phyloP scores from a whole-genome alignment of 192 early-diverging fungal genomes.

The Oehlia diaphana region DNA sequence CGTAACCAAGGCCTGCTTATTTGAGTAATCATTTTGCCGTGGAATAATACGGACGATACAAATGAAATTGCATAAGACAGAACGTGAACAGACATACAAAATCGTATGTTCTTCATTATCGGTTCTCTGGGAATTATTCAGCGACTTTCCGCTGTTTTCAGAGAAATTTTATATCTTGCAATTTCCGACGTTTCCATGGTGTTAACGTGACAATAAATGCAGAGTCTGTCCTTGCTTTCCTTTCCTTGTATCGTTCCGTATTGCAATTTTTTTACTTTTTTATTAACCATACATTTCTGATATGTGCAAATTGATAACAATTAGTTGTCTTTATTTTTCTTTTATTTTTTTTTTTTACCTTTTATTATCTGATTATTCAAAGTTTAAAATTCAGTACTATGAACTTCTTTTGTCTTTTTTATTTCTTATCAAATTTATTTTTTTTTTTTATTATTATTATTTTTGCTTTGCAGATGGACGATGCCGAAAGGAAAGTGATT shows the following conservation, averaged over 20 bases:
- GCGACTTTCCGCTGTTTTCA: not conserved
- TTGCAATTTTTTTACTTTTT: constrained; percentile 8
- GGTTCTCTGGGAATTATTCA: not conserved
- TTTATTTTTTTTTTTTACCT: not conserved
- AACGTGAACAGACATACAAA: not conserved
- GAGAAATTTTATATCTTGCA: not conserved
- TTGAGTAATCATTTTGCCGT: not conserved
- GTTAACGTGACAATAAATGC: not conserved
- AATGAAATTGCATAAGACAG: constrained; percentile 5
- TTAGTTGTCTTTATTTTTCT: not conserved
- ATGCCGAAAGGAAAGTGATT: not conserved
- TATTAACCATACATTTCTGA: constrained; percentile 9
- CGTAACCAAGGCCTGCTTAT: not conserved
- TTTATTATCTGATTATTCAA: not conserved
- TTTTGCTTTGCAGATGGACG: not conserved
- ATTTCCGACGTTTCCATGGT: not conserved
- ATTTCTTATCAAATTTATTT: not conserved
- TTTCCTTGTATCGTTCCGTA: constrained; percentile 15
- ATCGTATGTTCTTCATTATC: not conserved
- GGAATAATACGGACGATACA: not conserved
- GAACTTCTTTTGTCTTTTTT: not conserved
- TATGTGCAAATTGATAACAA: not conserved
- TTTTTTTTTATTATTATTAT: not conserved
- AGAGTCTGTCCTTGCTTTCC: constrained; percentile 5
- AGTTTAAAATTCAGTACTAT: not conserved